A percentile compares a stretch with the other conserved stretches of the same genome.
Evolutionary conservation across 2,329 filamentous ascomycete genomes (phyloP).

Genomic region (Neonectria neomacrospora): DNA sequence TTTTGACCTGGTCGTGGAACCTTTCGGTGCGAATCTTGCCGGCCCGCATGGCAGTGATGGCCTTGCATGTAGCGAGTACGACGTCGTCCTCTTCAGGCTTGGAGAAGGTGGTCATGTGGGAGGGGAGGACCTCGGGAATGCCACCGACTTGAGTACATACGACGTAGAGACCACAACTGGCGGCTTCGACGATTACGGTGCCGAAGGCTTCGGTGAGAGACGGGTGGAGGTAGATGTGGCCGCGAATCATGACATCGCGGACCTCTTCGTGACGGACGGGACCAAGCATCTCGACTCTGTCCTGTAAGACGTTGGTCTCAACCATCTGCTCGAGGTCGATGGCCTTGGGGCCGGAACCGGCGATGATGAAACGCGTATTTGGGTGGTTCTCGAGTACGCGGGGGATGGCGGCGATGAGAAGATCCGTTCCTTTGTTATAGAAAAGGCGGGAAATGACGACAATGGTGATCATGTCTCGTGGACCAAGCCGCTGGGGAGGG

Average conservation of each 20-base stretch:
- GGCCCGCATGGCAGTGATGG: conserved; percentile 85
- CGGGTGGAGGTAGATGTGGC: conserved; percentile 96
- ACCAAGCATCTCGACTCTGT: conserved; percentile 91
- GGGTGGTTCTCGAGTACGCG: conserved; percentile 89
- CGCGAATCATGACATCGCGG: conserved; percentile 95
- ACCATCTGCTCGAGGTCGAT: conserved; percentile 99
- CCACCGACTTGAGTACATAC: conserved; percentile 97
- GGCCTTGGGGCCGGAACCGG: conserved; percentile 93
- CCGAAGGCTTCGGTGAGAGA: conserved; percentile 97
- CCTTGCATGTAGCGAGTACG: conserved; percentile 87
- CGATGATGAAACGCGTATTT: conserved; percentile 96
- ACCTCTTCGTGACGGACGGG: conserved; percentile 96
- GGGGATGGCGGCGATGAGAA: conserved; percentile 95
- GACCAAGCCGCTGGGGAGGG: conserved; percentile 76
- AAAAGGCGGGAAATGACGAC: conserved; percentile 97
- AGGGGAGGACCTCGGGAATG: conserved; percentile 94
- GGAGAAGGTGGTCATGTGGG: conserved; percentile 97
- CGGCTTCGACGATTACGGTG: conserved; percentile 97
- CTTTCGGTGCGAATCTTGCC: conserved; percentile 90
- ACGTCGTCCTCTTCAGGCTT: conserved; percentile 97
- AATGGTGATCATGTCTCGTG: conserved; percentile 90
- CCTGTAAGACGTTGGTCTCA: conserved; percentile 92
- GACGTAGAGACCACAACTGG: conserved; percentile 94
- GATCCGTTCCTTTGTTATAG: conserved; percentile 98
- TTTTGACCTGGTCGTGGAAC: conserved; percentile 96